Evolutionary conservation across 2,329 filamentous ascomycete genomes (phyloP), one percentile per base, ranked within the genome.

Genomic region (Venturia oleaginea): DNA sequence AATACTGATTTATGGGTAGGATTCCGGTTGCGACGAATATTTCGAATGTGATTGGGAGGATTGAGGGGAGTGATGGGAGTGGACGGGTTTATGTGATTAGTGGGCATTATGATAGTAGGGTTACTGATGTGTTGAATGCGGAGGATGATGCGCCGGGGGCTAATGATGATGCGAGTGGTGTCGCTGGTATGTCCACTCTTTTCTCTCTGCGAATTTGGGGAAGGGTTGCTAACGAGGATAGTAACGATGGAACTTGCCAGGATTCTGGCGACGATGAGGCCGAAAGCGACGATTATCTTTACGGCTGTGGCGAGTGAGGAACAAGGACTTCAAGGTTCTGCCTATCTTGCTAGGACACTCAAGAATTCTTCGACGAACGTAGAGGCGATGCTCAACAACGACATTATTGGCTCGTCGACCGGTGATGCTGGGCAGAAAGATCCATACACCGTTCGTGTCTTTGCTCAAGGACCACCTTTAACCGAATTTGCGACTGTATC

Each of bases 261-360:
- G 13, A 74, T 84, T 54, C 75, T 82, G 65, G 78, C 83, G 0
- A 79, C 74, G 55, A 75, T 74, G 13, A 71, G 76, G 42, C 82
- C 80, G 0, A 76, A 76, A 64, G 79, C 81, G 0, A 84, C 81
- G 1, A 81, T 85, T 67, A 79, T 83, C 57, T 83, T 85, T 62
- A 82, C 76, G 3, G 82, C 83, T 3, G 81, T 83, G 2, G 81
- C 83, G 1, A 83, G 82, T 17, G 83, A 86, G 71, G 83, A 85
- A 67, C 83, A 85, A 73, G 76, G 75, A 5, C 76, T 85, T 2
- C 81, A 81, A 63, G 83, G 83, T 3, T 74, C 81, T 4, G 73
- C 74, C 3, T 80, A 80, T 71, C 74, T 85, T 5, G 83, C 83
- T 1, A 77, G 81, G 68, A 81, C 78, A 0, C 78, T 83, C 61